Evolutionary conservation across 2,329 filamentous ascomycete genomes (phyloP).

Genomic region (Trichoderma pleuroti): DNA sequence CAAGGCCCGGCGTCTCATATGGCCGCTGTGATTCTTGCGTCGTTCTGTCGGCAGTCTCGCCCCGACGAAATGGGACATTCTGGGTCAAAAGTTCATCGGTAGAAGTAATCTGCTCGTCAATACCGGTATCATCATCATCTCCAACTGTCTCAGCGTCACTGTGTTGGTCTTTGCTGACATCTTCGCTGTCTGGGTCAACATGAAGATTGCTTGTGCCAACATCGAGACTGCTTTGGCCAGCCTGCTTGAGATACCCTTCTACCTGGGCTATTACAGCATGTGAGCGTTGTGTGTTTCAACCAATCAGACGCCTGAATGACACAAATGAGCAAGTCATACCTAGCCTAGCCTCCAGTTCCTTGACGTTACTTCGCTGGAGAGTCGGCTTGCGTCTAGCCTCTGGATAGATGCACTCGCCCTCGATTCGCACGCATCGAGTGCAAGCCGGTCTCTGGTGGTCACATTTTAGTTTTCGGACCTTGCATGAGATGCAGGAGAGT

Average conservation of each 20-base stretch:
- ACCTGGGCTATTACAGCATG: slow-evolving; percentile 61
- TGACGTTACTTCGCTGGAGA: slow-evolving; percentile 84
- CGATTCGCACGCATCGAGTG: slow-evolving; percentile 70
- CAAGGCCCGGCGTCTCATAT: slow-evolving; percentile 19
- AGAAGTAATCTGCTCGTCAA: slow-evolving; percentile 3
- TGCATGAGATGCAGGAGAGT: slow-evolving; percentile 81
- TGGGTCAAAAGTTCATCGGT: slow-evolving; percentile 12
- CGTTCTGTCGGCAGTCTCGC: neutral
- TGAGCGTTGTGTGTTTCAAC: neutral
- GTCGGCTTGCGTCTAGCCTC: slow-evolving; percentile 85
- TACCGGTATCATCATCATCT: neutral
- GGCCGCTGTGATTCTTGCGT: slow-evolving; percentile 13
- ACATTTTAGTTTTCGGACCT: slow-evolving; percentile 82
- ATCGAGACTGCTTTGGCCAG: slow-evolving; percentile 38
- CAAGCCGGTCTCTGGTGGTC: slow-evolving; percentile 77
- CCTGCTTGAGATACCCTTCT: slow-evolving; percentile 71
- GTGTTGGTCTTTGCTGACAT: neutral
- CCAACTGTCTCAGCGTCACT: neutral
- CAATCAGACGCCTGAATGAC: neutral
- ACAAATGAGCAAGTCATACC: slow-evolving; percentile 49
- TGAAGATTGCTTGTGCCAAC: neutral
- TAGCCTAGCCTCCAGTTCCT: slow-evolving; percentile 80
- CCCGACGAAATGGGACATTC: slow-evolving; percentile 16
- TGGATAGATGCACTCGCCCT: slow-evolving; percentile 80
- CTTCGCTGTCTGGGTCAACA: neutral